Evolutionary conservation across 345 rosid genomes (phyloP), one percentile per base, ranked within the genome.

Genomic region (Eucalyptus cloeziana): DNA sequence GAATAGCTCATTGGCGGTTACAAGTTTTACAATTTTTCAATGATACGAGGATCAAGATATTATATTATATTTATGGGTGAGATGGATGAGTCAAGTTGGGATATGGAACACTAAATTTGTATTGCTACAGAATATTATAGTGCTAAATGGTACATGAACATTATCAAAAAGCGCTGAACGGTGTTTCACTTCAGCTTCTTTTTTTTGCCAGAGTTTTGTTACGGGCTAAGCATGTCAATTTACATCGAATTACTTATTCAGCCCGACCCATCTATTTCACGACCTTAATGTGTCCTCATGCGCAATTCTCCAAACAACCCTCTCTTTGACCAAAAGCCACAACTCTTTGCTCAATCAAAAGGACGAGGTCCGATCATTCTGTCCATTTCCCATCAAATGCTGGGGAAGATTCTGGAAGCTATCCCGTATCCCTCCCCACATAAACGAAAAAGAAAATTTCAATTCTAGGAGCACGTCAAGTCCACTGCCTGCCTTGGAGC

Each of bases 151-250:
- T 7, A 21, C 10, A 1, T 52, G 25, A 52, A 52, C 10, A 52
- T 21, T 52, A 7, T 52, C 10, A 19, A 52, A 52, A 52, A 52
- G 58, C 3, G 25, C 0, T 1, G 25, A 52, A 52, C 5, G 0
- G 0, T 21, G 0, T 21, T 21, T 52, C 2, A 25, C 25, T 7
- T 21, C 1, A 8, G 2, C 2, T 1, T 5, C 0, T 51, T 51
- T 7, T 8, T 52, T 19, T 7, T 1, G 10, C 7, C 5, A 3
- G 2, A 8, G 1, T 52, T 52, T 52, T 52, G 25, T 4, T 19
- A 7, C 0, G 10, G 0, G 58, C 0, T 52, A 21, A 21, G 7
- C 4, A 0, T 0, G 0, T 1, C 24, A 19, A 8, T 52, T 52
- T 7, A 52, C 0, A 52, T 52, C 1, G 0, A 21, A 52, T 52